Evolutionary conservation across 2,329 filamentous ascomycete species (phyloP), one percentile per base, ranked within the genome.

Genomic region (Pleurostoma richardsiae): DNA sequence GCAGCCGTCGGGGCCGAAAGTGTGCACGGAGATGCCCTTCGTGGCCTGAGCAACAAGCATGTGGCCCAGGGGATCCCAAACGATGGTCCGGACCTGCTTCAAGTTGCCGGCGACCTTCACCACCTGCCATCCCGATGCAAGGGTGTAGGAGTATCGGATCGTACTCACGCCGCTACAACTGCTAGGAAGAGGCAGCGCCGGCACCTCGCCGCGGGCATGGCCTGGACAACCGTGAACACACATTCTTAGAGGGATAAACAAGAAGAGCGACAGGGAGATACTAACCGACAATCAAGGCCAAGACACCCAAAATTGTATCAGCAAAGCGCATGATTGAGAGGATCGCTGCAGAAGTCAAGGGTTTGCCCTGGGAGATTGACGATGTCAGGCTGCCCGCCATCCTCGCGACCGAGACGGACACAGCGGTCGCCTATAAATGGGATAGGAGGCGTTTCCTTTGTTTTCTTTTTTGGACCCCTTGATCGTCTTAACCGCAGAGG

Each of bases 91-190:
- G 30, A 67, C 63, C 10, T 58, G 56, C 45, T 53, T 56, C 29
- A 70, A 57, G 36, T 60, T 60, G 33, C 67, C 67, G 10, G 62
- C 65, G 30, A 71, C 59, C 58, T 70, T 71, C 47, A 68, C 57
- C 42, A 62, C 62, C 6, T 56, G 61, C 68, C 68, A 71, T 27
- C 64, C 65, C 5, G 56, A 52, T 11, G 63, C 61, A 5, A 62
- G 48, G 11, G 60, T 62, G 46, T 63, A 58, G 31, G 59, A 54
- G 54, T 62, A 68, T 19, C 61, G 59, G 40, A 59, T 54, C 6
- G 52, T 54, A 6, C 59, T 44, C n/a, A 68, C 64, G 36, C 66
- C 66, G 38, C 47, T 56, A 52, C 66, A 69, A 41, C 53, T 60
- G 29, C 54, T 57, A 3, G 66, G 66, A 11, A 63, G 36, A 1